Base-by-base conservation (phyloP, 805 yeast genomes). In the Peterozyma toletana region DNA sequence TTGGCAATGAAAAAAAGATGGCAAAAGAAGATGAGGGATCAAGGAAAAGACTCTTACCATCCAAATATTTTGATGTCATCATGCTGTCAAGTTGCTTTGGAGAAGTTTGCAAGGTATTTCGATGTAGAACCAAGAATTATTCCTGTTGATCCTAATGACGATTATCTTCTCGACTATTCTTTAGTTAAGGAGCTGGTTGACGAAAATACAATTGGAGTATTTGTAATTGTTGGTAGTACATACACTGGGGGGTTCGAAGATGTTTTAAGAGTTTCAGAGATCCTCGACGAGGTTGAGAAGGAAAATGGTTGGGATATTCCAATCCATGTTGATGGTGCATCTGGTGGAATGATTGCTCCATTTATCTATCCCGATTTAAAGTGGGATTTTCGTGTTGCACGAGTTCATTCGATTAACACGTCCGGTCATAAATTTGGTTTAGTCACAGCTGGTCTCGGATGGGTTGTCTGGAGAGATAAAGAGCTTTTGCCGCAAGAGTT, bases 381-480 rank as follows among this genome's bases (percentile, higher is more conserved):
- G 52, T 89, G 96, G 96, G 96, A 88, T 61, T 90, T 89, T 66
- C 67, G 80, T 48, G 59, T 84, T 39, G 77, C 77, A 21, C 73
- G 96, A 48, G 97, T 89, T 39, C 78, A 75, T 49, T 80, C 90
- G 30, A 88, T 89, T 65, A 90, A 88, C 67, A 77, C 95, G 10
- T 85, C 95, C 1, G 96, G 96, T 47, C 97, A 89, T 67, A 89
- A 89, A 66, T 89, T 86, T 64, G 97, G 97, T 33, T 69, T 89
- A 40, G 84, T 90, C 30, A 78, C 95, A 21, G 95, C 91, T 10
- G 97, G 97, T 37, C 72, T 86, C 42, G 97, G 97, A 43, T 89
- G 96, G 96, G 79, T 89, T 48, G 64, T 89, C 43, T 90, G 95
- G 88, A 78, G 81, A 59, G 79, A 80, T 58, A 68, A 70, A 37